Base-by-base conservation (phyloP, 2,329 filamentous ascomycete species). In the Chaetomium olivaceum region DNA sequence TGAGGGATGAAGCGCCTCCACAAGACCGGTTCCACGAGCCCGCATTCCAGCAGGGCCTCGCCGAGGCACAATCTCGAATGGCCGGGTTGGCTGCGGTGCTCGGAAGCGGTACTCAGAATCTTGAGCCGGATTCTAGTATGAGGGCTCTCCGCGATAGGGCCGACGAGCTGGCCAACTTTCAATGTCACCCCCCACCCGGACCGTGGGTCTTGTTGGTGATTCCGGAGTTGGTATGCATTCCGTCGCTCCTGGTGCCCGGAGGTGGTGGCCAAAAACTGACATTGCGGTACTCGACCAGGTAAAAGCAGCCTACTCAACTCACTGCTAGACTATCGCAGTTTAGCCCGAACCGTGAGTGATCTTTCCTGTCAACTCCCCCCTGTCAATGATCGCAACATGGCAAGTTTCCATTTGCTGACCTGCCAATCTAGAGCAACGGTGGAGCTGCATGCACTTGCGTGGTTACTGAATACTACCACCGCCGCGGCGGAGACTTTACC, bases 301-400 rank as follows among this genome's bases (percentile, higher is more conserved):
- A 83, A 83, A 72, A 83, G 81, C 64, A 83, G 81, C 64, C 70
- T 83, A 3, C 73, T 84, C 19, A 84, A 83, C 68, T 82, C 80
- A 0, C 73, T 84, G 1, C 73, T 84, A 3, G 81, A 84, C 58
- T 73, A 58, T 0, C 58, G 68, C 1, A 74, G 71, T 0, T 73
- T 84, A 1, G 80, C 80, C 0, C 75, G 78, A 67, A 74, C 78
- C 1, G 81, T 83, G 73, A 76, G 80, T 71, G 50, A 59, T 19
- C 5, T 23, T 12, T 21, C 14, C 25, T 50, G 46, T n/a, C 46
- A 50, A 51, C 48, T 23, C n/a, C 23, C 23, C 4, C 48, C n/a
- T 7, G 19, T 21, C n/a, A 51, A 5, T 11, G 21, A 51, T 51
- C 7, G 25, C 5, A 25, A 25, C 29, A 19, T 3, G 29, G 29